Evolutionary conservation across 2,329 filamentous ascomycete genomes (phyloP).

Genomic region (Alternaria panax): DNA sequence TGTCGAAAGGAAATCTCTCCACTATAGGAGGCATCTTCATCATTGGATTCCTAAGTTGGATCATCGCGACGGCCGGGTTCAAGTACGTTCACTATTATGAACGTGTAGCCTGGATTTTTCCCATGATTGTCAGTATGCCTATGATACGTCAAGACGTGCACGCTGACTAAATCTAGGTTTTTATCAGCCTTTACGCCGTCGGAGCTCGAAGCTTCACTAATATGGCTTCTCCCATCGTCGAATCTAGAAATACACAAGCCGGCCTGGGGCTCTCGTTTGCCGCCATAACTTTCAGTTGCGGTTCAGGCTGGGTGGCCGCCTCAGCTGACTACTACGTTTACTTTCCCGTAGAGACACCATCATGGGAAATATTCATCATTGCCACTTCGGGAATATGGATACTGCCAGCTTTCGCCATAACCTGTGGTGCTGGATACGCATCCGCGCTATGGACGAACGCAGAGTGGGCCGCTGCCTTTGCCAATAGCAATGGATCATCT

Average conservation of each 20-base stretch:
- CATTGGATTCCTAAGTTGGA: not conserved
- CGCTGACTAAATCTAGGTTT: not conserved
- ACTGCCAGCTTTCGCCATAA: not conserved
- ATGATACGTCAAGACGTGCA: not conserved
- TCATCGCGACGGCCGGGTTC: too few relatives aligned
- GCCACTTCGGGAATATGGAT: not conserved
- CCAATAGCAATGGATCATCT: not conserved
- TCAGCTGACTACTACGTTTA: not conserved
- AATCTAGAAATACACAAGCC: not conserved
- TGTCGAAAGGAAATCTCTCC: not conserved
- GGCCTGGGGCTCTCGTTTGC: not conserved
- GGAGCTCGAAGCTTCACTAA: not conserved
- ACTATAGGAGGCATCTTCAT: not conserved
- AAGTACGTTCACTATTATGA: too few relatives aligned
- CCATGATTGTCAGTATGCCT: not conserved
- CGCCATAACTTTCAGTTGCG: not conserved
- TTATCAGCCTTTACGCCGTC: not conserved
- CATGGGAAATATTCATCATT: not conserved
- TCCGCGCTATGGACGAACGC: not conserved
- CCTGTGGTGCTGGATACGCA: not conserved
- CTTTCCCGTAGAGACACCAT: not conserved
- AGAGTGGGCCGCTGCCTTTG: not conserved
- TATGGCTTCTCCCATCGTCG: not conserved
- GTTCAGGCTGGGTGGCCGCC: not conserved
- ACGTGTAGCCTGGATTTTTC: not conserved